A percentile compares a stretch with the other conserved stretches of the same genome.
These are phyloP conservation scores for Annona cherimola DNA, from an alignment of 164 flowering plant species.

Conservation along the genomic window DNA sequence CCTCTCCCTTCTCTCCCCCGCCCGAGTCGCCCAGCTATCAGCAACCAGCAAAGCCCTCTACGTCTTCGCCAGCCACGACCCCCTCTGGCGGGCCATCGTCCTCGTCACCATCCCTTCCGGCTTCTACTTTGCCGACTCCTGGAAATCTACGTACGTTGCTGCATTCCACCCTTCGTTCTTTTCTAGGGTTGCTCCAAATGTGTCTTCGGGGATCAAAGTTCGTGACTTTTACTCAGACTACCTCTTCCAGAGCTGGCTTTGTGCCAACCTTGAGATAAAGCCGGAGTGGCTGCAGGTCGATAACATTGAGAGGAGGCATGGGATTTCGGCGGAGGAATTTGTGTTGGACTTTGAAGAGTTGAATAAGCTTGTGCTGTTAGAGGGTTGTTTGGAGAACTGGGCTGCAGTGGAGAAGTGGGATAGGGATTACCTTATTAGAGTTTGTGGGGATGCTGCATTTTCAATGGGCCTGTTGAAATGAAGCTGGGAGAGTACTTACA, in stretches of 20 bases:
- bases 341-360: conserved; percentile 67
- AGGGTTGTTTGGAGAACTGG: conserved; percentile 88
- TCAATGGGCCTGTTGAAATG: conserved; percentile 93
- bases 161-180: conserved; percentile 28
- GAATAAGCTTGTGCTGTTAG: conserved; percentile 85
- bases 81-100: conserved; percentile 90
- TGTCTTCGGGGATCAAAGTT: conserved; percentile 37
- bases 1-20: conserved; percentile 53
- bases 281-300: conserved; percentile 89
- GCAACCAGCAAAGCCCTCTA: conserved; percentile 76
- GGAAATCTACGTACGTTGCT: conserved; percentile 69
- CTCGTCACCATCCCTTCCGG: conserved; percentile 47
- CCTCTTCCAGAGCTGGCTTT: conserved; percentile 96
- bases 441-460: conserved; percentile 57
- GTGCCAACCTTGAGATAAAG: conserved; percentile 95
- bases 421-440: conserved; percentile 54
- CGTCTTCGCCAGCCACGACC: conserved; percentile 78
- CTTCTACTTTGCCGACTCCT: conserved; percentile 59
- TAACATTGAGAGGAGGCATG: conserved; percentile 56
- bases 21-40: conserved; percentile 55
- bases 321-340: conserved; percentile 81
- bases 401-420: conserved; percentile 74
- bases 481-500: conserved; percentile 64
- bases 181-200: conserved; percentile 7
- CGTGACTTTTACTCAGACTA: conserved; percentile 93